Base-by-base conservation (phyloP, 805 yeast genomes). In the Pichia occidentalis region DNA sequence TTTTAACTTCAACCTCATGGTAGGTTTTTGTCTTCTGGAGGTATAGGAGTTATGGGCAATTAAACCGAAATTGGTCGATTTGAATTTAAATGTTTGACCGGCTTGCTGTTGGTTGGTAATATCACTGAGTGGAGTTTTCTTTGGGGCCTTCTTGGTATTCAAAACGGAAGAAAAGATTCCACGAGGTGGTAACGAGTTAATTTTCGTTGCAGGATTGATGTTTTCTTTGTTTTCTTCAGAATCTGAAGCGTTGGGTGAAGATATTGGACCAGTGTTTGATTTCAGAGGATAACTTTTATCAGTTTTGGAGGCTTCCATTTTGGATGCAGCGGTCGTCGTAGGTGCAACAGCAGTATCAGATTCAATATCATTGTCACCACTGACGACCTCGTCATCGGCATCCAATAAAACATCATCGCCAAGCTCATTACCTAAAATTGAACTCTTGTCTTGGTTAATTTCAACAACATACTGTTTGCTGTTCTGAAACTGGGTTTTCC, bases 401-500 rank as follows among this genome's bases (percentile, higher is more conserved):
- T n/a, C n/a, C n/a, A n/a, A n/a, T n/a, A n/a, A n/a, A n/a, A n/a
- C n/a, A n/a, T n/a, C n/a, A n/a, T n/a, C n/a, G n/a, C n/a, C n/a
- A n/a, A n/a, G n/a, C n/a, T n/a, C 30, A 18, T 14, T 14, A 23
- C 24, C 21, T 4, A n/a, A n/a, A n/a, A n/a, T n/a, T n/a, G n/a
- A n/a, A n/a, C n/a, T n/a, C n/a, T n/a, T n/a, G n/a, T n/a, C n/a
- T n/a, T n/a, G n/a, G n/a, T n/a, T n/a, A 12, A 53, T 54, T 30
- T 58, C 65, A 42, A 63, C 68, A 19, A 43, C 39, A 30, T 26
- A 45, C 17, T 44, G 48, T 32, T n/a, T n/a, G n/a, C n/a, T n/a
- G n/a, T 46, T 49, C 19, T 20, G 28, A 25, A 13, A 23, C 27
- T 43, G 34, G n/a, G 47, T 47, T 50, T 79, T 75, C 52, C 87